Evolutionary conservation across 192 early-diverging fungal species (phyloP).

Genomic region (Backusella liffmaniae): DNA sequence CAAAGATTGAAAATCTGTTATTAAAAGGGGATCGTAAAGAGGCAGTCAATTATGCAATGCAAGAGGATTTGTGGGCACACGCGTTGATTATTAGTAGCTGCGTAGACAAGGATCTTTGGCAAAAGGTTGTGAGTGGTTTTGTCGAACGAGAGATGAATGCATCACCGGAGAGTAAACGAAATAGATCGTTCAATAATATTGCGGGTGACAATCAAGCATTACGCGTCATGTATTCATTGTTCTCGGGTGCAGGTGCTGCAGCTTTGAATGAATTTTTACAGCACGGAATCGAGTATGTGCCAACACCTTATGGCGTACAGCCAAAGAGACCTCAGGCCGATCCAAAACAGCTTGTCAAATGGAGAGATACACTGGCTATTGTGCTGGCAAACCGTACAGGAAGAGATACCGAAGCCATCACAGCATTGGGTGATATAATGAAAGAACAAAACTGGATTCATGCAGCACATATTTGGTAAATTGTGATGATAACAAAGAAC

Average conservation of each 20-base stretch:
- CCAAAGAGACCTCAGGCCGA: background rate
- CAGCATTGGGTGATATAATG: conserved; percentile 76
- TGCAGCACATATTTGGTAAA: conserved; percentile 83
- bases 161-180: conserved; percentile 8
- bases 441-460: conserved; percentile 48
- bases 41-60: conserved; percentile 49
- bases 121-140: conserved; percentile 75
- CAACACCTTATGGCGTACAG: background rate
- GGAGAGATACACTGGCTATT: conserved; percentile 75
- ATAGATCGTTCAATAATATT: conserved; percentile 5
- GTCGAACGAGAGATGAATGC: conserved; percentile 48
- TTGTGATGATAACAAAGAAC: background rate
- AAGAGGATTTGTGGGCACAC: conserved; percentile 76
- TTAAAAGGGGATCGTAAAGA: conserved; percentile 56
- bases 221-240: conserved; percentile 65
- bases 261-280: conserved; percentile 38
- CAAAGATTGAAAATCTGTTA: conserved; percentile 61
- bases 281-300: background rate
- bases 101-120: conserved; percentile 81
- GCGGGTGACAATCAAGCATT: conserved; percentile 45
- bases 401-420: conserved; percentile 66
- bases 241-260: conserved; percentile 57
- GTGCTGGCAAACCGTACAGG: conserved; percentile 85
- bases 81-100: conserved; percentile 89
- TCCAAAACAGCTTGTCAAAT: conserved; percentile 49